Conservation (phyloP, 2,329 filamentous ascomycete species). For the Beauveria brongniartii region DNA sequence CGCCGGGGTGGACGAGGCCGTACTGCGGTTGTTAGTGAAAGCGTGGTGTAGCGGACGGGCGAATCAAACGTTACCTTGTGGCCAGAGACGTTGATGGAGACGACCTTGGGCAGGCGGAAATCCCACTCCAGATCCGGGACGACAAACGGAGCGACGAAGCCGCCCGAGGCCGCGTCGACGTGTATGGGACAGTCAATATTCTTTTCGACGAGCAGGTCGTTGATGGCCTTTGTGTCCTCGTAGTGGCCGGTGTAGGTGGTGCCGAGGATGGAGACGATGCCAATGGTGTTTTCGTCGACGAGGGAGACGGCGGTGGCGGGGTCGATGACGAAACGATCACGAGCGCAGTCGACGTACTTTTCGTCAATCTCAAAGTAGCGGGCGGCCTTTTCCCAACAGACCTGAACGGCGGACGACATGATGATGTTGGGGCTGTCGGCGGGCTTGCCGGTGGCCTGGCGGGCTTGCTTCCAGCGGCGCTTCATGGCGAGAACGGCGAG, state of each 20-base stretch:
- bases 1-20: constrained; percentile 72
- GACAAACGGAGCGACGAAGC: constrained; percentile 89
- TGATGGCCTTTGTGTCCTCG: constrained; percentile 86
- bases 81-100: constrained; percentile 89
- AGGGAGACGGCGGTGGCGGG: constrained; percentile 52
- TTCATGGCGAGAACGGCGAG: constrained; percentile 85
- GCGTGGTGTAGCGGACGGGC: background rate
- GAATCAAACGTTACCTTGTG: constrained; percentile 59
- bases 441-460: constrained; percentile 74
- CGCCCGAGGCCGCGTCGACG: constrained; percentile 85
- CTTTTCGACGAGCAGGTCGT: constrained; percentile 71
- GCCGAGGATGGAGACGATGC: constrained; percentile 84
- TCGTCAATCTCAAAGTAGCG: constrained; percentile 92
- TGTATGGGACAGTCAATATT: constrained; percentile 80
- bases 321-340: constrained; percentile 55
- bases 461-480: constrained; percentile 83
- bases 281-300: constrained; percentile 68
- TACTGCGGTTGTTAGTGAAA: constrained; percentile 29
- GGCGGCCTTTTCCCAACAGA: constrained; percentile 92
- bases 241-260: constrained; percentile 96
- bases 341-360: constrained; percentile 61
- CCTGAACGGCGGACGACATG: constrained; percentile 94
- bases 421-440: constrained; percentile 78
- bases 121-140: constrained; percentile 82
- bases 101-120: constrained; percentile 79